Evolutionary conservation across 441 rosid genomes (phyloP).

Genomic region (Eutrema salsugineum): DNA sequence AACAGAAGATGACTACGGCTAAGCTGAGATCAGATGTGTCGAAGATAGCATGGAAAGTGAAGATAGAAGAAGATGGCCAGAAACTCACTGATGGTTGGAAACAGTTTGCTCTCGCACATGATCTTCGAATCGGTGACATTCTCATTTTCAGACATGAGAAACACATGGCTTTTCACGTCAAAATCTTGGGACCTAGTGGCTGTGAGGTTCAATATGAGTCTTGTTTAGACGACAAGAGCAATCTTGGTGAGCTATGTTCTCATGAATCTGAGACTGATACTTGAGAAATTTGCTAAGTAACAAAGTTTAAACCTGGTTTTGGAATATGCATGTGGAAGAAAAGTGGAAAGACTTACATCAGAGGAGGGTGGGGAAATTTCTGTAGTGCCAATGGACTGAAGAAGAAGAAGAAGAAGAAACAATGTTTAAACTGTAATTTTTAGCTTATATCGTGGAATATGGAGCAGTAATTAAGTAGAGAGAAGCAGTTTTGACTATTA

Average conservation of each 20-base stretch:
- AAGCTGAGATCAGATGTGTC: slow-evolving; percentile 22
- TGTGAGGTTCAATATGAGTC: slow-evolving; percentile 24
- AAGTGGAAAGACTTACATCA: no score
- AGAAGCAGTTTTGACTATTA: not conserved
- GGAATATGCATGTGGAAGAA: not conserved
- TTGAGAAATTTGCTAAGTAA: not conserved
- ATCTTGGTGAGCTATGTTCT: not conserved
- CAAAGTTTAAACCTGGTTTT: not conserved
- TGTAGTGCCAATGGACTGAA: no score
- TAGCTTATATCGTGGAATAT: not conserved
- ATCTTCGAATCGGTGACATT: slow-evolving; percentile 18
- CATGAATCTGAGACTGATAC: not conserved
- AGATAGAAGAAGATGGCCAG: slow-evolving; percentile 10
- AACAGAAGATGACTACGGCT: not conserved
- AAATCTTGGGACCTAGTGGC: slow-evolving; percentile 6
- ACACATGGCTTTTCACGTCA: slow-evolving; percentile 11
- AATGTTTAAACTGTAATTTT: not conserved
- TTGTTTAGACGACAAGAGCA: not conserved
- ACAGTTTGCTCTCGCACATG: slow-evolving; percentile 15
- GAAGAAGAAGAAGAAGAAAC: no score
- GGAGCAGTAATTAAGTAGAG: not conserved
- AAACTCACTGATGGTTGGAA: slow-evolving; percentile 21
- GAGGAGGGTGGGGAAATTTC: no score
- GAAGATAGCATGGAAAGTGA: slow-evolving; percentile 5
- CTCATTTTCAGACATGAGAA: slow-evolving; percentile 18